Percentiles rank a stretch among this genome's conserved stretches.
Evolutionary conservation across 148 eudicot species (phyloP).

Genomic region (Salicornia ramosissima): DNA sequence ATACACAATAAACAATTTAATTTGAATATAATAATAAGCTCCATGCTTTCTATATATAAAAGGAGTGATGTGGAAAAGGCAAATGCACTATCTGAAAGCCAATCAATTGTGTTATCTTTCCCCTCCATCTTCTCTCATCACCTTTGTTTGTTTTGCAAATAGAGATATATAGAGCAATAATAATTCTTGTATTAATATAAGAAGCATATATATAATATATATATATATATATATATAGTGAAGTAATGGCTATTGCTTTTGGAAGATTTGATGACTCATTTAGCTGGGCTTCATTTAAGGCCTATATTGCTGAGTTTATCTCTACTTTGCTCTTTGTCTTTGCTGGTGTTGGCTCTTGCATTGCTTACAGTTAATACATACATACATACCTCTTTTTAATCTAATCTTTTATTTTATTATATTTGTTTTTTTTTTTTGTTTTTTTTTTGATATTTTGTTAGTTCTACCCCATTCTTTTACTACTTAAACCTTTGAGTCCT

Average conservation of each 20-base stretch:
- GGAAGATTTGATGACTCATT: slow-evolving; percentile 66
- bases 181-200: too few species aligned
- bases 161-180: too few species aligned
- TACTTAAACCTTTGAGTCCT: too few species aligned
- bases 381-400: not conserved
- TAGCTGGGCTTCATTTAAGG: slow-evolving; percentile 54
- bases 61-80: slow-evolving; percentile 32
- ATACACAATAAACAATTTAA: not conserved
- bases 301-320: slow-evolving; percentile 77
- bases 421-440: too few species aligned
- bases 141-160: not conserved
- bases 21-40: not conserved
- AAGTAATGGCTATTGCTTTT: slow-evolving; percentile 50
- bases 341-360: slow-evolving; percentile 86
- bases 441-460: too few species aligned
- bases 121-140: not conserved
- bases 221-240: too few species aligned
- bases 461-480: too few species aligned
- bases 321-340: slow-evolving; percentile 75
- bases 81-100: slow-evolving; percentile 17
- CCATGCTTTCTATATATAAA: slow-evolving; percentile 18
- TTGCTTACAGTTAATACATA: slow-evolving; percentile 50
- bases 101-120: slow-evolving; percentile 7
- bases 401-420: too few species aligned
- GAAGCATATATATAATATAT: too few species aligned